These are phyloP conservation scores for Sanguinoderma infundibulare DNA, from an alignment of 1,284 basidiomycete genomes.

Conservation along the genomic window DNA sequence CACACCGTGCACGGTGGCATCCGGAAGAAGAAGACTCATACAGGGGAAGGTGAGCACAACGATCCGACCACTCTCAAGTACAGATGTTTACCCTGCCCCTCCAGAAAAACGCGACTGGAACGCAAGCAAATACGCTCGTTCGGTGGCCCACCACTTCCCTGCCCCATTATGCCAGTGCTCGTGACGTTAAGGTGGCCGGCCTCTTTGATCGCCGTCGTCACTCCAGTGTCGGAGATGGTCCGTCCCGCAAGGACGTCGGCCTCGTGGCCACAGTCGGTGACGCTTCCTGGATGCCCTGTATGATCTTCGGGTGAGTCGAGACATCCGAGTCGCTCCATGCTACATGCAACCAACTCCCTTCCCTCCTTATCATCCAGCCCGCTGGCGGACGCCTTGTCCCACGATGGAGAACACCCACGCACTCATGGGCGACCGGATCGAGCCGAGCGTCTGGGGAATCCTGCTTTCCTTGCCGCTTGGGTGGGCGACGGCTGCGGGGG, in stretches of 20 bases:
- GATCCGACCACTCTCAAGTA: not conserved
- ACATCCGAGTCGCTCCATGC: not conserved
- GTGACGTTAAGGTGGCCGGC: not conserved
- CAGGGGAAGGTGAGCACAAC: not conserved
- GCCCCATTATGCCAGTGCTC: not conserved
- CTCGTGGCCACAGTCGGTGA: not conserved
- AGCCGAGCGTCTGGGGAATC: not conserved
- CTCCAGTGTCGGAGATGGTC: not conserved
- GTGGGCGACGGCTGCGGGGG: not conserved
- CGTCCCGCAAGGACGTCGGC: not conserved
- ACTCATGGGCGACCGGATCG: slow-evolving; percentile 1
- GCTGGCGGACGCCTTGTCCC: slow-evolving; percentile 1
- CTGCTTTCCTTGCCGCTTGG: not conserved
- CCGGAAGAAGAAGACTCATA: not conserved
- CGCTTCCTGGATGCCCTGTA: not conserved
- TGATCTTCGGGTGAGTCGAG: not conserved
- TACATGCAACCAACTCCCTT: not conserved
- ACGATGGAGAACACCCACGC: not conserved
- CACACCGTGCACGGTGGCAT: not conserved
- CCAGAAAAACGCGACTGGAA: not conserved
- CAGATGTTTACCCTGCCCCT: not conserved
- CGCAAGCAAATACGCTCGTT: not conserved
- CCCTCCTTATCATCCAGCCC: slow-evolving; percentile 5
- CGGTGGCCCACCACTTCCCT: not conserved
- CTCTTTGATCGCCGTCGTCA: not conserved